These are phyloP conservation scores for Sordariomycetes sp. DNA, from an alignment of 2,329 filamentous ascomycete genomes.

Conservation along the genomic window DNA sequence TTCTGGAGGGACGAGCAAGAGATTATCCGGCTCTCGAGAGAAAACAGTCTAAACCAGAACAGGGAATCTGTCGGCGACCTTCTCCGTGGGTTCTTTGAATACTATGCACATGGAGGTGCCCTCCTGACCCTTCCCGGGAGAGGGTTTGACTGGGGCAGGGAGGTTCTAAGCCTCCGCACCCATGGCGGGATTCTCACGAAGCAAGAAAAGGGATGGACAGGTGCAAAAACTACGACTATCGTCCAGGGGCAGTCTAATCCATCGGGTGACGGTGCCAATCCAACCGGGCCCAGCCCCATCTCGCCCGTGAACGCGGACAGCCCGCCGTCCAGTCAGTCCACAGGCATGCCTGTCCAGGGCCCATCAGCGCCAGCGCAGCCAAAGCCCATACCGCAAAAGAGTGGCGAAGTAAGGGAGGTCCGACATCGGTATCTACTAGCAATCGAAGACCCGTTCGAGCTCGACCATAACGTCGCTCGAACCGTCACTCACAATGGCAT, in stretches of 20 bases:
- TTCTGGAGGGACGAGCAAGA: slow-evolving; percentile 70
- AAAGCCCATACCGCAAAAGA: neutral
- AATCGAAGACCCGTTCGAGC: slow-evolving; percentile 86
- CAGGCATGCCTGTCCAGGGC: neutral
- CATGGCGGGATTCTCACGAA: slow-evolving; percentile 62
- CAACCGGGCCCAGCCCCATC: neutral
- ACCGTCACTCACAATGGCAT: slow-evolving; percentile 80
- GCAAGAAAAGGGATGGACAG: slow-evolving; percentile 73
- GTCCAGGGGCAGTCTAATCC: slow-evolving; percentile 1
- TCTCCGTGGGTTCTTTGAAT: slow-evolving; percentile 78
- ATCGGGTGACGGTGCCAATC: neutral
- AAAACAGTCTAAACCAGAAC: slow-evolving; percentile 56
- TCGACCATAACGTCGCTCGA: slow-evolving; percentile 77
- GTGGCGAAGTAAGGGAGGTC: slow-evolving; percentile 47
- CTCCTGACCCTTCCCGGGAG: slow-evolving; percentile 38
- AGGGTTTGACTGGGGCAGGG: slow-evolving; percentile 70
- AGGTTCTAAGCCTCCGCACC: slow-evolving; percentile 70
- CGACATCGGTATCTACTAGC: slow-evolving; percentile 76
- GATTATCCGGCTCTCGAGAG: slow-evolving; percentile 49
- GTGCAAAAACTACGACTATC: slow-evolving; percentile 56
- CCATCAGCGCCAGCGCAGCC: neutral
- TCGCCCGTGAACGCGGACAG: neutral
- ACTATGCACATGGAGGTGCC: slow-evolving; percentile 57
- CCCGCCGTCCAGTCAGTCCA: neutral
- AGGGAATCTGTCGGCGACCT: slow-evolving; percentile 58